Evolutionary conservation across 257 asterid genomes (phyloP), one percentile per base, ranked within the genome.

Genomic region (Gardenia jasminoides): DNA sequence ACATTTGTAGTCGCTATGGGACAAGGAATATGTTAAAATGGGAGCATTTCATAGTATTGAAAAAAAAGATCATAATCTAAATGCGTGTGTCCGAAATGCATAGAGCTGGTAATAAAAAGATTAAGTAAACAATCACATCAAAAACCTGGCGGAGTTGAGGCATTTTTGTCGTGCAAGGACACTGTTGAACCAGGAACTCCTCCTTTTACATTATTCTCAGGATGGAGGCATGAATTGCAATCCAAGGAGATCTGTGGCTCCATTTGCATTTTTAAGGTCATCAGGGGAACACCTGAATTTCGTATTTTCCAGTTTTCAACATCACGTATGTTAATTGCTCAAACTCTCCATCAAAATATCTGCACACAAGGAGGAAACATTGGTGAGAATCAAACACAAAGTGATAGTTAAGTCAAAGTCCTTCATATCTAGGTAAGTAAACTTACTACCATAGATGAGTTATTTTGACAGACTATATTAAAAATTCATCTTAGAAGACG

Each of bases 181-280:
- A 86, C 77, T 66, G 82, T 81, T 48, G 67, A 81, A 84, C 89
- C 84, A 83, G 85, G 80, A 81, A 69, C 83, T 84, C 86, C 91
- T 81, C 85, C 85, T 72, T 66, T 83, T 67, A 84, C 89, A 69
- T 83, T 81, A 82, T 83, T 88, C 78, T 85, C 90, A 65, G 85
- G 83, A 82, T 78, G 85, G 75, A 78, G 84, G 82, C 76, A 75
- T 74, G 84, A 85, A 85, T 83, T 89, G 82, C 81, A 65, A 67
- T 83, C 94, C 76, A 86, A 72, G 59, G 97, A 77, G 80, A 91
- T 82, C 84, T 78, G 97, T 11, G 84, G 81, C 84, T 91, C 97
- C 97, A 89, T 89, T 83, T 83, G 78, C 78, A 84, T 50, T 62
- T 68, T 44, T 76, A 73, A 84, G 76, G 33, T 81, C 85, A 83